phyloP scores from a whole-genome alignment of 352 stramenopile genomes.

The Phytophthora foliorum region DNA sequence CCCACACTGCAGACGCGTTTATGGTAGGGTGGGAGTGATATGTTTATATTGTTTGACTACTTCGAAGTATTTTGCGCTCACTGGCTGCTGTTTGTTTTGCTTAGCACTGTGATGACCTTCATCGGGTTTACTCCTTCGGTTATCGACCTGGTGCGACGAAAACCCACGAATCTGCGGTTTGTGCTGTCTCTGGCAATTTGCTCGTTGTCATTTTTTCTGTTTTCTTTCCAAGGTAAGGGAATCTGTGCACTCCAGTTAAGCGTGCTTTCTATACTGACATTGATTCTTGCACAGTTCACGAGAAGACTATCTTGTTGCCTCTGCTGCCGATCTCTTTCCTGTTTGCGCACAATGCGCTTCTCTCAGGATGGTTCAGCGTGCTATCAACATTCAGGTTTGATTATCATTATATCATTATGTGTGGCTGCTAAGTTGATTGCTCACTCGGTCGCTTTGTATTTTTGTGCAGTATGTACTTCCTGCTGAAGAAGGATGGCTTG shows the following conservation, averaged over 20 bases:
- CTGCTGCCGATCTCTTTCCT: slow-evolving; percentile 93
- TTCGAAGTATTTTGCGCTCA: not conserved
- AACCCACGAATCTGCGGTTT: slow-evolving; percentile 76
- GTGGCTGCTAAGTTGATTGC: not conserved
- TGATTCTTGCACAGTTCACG: slow-evolving; percentile 84
- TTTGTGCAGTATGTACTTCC: slow-evolving; percentile 81
- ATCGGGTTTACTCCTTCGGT: slow-evolving; percentile 90
- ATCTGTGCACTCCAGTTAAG: not conserved
- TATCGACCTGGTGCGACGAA: slow-evolving; percentile 72
- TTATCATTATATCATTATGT: not conserved
- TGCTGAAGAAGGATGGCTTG: slow-evolving; percentile 86
- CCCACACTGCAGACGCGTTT: slow-evolving; percentile 73
- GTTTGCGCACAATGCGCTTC: slow-evolving; percentile 60
- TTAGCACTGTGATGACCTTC: slow-evolving; percentile 84
- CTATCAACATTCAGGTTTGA: slow-evolving; percentile 86
- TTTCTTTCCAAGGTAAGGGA: slow-evolving; percentile 94
- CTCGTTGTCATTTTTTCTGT: slow-evolving; percentile 96
- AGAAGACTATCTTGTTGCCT: slow-evolving; percentile 97
- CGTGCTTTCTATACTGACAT: slow-evolving; percentile 8
- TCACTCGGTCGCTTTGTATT: not conserved
- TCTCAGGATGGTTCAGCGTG: slow-evolving; percentile 82
- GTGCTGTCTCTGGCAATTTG: slow-evolving; percentile 87
- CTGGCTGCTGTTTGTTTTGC: slow-evolving; percentile 21
- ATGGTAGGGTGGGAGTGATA: slow-evolving; percentile 46
- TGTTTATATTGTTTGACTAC: not conserved